Evolutionary conservation across 2,329 filamentous ascomycete species (phyloP).

Genomic region (Cordyceps fumosorosea): DNA sequence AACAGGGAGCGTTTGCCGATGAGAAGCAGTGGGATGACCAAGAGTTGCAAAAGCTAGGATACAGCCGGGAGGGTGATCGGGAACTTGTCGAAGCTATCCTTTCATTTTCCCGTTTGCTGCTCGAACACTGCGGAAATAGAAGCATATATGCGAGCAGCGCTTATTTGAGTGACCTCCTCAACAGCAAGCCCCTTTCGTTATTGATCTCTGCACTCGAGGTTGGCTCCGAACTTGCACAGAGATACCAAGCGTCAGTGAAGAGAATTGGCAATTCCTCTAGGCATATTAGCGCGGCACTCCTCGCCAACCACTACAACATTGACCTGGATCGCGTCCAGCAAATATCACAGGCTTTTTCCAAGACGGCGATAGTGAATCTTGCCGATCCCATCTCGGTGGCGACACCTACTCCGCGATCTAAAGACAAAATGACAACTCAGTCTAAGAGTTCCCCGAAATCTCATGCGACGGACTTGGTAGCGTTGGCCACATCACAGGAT

Average conservation of each 20-base stretch:
- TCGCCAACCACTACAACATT: constrained; percentile 80
- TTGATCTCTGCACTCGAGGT: constrained; percentile 74
- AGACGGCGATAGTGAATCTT: constrained; percentile 52
- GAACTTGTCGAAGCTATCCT: constrained; percentile 74
- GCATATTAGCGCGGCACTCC: constrained; percentile 63
- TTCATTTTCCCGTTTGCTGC: constrained; percentile 75
- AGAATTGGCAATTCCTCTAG: constrained; percentile 59
- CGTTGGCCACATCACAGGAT: constrained; percentile 58
- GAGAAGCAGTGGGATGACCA: constrained; percentile 38
- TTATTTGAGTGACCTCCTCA: constrained; percentile 80
- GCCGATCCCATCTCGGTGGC: constrained; percentile 47
- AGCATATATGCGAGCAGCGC: constrained; percentile 93
- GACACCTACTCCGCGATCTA: constrained; percentile 50
- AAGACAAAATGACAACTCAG: constrained; percentile 55
- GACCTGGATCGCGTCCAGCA: constrained; percentile 76
- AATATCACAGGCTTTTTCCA: constrained; percentile 75
- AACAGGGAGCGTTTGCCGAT: constrained; percentile 44
- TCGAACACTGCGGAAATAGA: constrained; percentile 94
- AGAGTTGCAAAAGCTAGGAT: constrained; percentile 53
- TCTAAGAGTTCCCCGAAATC: constrained; percentile 46
- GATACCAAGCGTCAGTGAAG: constrained; percentile 85
- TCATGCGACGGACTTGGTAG: constrained; percentile 78
- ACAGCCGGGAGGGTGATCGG: constrained; percentile 68
- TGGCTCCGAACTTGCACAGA: constrained; percentile 78
- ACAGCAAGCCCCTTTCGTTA: constrained; percentile 75